Evolutionary conservation across 2,329 filamentous ascomycete genomes (phyloP).

Genomic region (Lachnellula hyalina): DNA sequence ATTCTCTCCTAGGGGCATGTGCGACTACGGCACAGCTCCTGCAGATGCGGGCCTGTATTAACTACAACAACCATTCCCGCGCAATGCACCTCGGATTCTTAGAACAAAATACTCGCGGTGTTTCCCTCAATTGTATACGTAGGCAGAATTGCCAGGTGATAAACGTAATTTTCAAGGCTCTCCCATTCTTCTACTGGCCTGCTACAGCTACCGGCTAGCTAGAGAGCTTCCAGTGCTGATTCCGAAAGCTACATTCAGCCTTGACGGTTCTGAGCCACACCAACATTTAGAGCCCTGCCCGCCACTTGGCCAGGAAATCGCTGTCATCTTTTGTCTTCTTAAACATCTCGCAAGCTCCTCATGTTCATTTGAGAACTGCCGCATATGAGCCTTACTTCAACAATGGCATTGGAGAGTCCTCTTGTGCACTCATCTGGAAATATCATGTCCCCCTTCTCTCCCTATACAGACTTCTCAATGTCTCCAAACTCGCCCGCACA

Average conservation of each 20-base stretch:
- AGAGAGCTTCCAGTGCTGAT: constrained; percentile 13
- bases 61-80: neutral
- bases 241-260: constrained; percentile 19
- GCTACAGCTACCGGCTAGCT: constrained; percentile 4
- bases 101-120: constrained; percentile 5
- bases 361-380: constrained; percentile 12
- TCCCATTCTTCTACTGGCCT: neutral
- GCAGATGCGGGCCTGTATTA: neutral
- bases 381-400: constrained; percentile 19
- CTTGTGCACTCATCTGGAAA: constrained; percentile 57
- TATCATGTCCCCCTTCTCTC: constrained; percentile 49
- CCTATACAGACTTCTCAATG: constrained; percentile 50
- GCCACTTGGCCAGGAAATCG: constrained; percentile 9
- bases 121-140: constrained; percentile 6
- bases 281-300: constrained; percentile 16
- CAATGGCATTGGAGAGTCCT: constrained; percentile 58
- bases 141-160: constrained; percentile 3
- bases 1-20: constrained; percentile 9
- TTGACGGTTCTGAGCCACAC: constrained; percentile 17
- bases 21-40: constrained; percentile 6
- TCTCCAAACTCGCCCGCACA: constrained; percentile 47
- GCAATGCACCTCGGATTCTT: constrained; percentile 10
- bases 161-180: neutral
- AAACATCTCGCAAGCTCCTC: constrained; percentile 12
- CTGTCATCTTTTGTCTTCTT: constrained; percentile 12